Base-by-base conservation (phyloP, 2,329 filamentous ascomycete species). In the Diaporthe vexans region DNA sequence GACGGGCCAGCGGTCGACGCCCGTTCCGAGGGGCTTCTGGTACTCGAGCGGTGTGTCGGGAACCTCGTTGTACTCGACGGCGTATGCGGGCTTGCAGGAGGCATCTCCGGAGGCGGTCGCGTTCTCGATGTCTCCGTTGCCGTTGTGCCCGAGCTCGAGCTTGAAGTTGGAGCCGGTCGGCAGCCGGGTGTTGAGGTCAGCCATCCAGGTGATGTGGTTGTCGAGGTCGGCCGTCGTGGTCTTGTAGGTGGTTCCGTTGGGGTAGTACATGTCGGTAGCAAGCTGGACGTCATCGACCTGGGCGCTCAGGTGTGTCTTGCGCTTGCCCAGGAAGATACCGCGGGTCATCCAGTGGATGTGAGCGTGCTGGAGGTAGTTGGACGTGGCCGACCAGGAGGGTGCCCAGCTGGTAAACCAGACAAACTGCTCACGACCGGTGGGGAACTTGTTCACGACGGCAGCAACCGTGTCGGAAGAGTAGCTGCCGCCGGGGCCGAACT, bases 331-430 rank as follows among this genome's bases (percentile, higher is more conserved):
- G 58, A 63, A 63, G 37, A 63, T 21, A 17, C 58, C 58, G 24
- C 58, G 58, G 8, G 58, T 63, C 58, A 63, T 63, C 58, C 37
- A 63, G 37, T 63, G 58, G 3, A 63, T 63, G 37, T 63, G 58
- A 17, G 58, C 37, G 37, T 63, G 58, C 37, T 63, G 58, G 17
- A 63, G 58, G 37, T 63, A 63, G 19, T 63, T 63, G 37, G 58
- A 63, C 17, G 58, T 63, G 24, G 58, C 58, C 24, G 58, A 63
- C 58, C 58, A 63, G 15, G 37, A 26, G n/a, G 58, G 58, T 1
- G 58, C 58, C 58, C 58, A 63, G 58, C 58, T 63, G 24, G 58
- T 63, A 4, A 63, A 63, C 58, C 58, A 63, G 24, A 63, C 58
- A 46, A 63, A 63, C 24, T 63, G 58, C 37, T 63, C 58, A 13